Base-by-base conservation (phyloP, 768 basidiomycete genomes). In the Obba rivulosa region DNA sequence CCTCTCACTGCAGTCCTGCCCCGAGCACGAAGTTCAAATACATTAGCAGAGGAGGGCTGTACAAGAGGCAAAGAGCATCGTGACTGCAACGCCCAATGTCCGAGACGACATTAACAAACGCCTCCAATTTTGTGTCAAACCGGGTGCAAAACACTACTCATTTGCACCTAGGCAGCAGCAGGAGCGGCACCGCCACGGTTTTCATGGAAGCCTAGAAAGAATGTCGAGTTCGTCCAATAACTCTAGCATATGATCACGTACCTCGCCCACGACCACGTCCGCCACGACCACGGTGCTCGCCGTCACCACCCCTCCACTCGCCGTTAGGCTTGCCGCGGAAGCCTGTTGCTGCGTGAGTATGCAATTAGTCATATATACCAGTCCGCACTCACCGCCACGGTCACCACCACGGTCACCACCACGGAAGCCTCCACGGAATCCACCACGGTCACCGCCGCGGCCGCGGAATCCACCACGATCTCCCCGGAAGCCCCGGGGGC, bases 241-340 rank as follows among this genome's bases (percentile, higher is more conserved):
- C 8, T 41, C 22, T 21, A 31, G 14, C 13, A 21, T 11, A 17
- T 8, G 21, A 34, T 20, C 16, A 22, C 58, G 49, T 49, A 59
- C 64, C 64, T 34, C 66, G 60, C 8, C 64, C 64, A 36, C 66
- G 59, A 3, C 64, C 61, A 25, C 67, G 52, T 8, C 62, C 63
- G 7, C 66, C 56, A 42, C 66, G 58, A 7, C 63, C 62, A 2
- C 58, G 51, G 43, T 47, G 36, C 47, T 64, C 56, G 21, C 59
- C 57, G 24, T 57, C 55, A 18, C 61, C 60, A 20, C 58, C 58
- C 31, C 62, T 55, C 61, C 66, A 65, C 11, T 66, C 66, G 11
- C 63, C 62, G 18, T 57, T 55, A 8, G 57, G 37, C 22, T 54
- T 54, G 16, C 60, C 58, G 14, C 60, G 54, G 53, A 22, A 58